Evolutionary conservation across 2,329 filamentous ascomycete genomes (phyloP).

Genomic region (Epichloe sp.): DNA sequence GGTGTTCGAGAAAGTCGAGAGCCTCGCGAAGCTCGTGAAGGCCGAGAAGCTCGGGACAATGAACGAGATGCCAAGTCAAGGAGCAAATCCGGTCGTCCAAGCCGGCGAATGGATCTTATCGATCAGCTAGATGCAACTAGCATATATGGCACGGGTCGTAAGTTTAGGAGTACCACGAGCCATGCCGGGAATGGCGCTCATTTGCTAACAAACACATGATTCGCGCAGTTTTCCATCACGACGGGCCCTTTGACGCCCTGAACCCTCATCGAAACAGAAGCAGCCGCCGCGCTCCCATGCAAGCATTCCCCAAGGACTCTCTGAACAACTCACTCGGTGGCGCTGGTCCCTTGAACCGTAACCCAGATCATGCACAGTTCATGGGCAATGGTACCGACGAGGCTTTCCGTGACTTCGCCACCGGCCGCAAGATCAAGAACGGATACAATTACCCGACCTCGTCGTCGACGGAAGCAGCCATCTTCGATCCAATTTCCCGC

Average conservation of each 20-base stretch:
- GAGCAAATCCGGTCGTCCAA: constrained; percentile 34
- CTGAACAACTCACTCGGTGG: constrained; percentile 87
- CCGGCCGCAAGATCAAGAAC: constrained; percentile 20
- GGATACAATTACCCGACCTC: constrained; percentile 8
- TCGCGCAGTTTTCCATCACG: constrained; percentile 81
- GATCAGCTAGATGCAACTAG: constrained; percentile 94
- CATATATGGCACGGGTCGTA: constrained; percentile 85
- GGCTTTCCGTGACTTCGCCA: constrained; percentile 69
- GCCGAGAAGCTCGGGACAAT: constrained; percentile 35
- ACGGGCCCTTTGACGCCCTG: constrained; percentile 92
- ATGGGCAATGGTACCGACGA: constrained; percentile 71
- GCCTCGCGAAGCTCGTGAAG: constrained; percentile 13
- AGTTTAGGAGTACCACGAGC: constrained; percentile 23
- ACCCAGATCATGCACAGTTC: constrained; percentile 76
- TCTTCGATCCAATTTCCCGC: constrained; percentile 57
- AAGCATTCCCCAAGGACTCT: constrained; percentile 86
- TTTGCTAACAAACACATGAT: neutral
- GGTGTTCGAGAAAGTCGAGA: constrained; percentile 5
- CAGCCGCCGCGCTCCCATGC: constrained; percentile 78
- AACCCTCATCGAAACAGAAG: constrained; percentile 88
- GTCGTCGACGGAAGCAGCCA: constrained; percentile 28
- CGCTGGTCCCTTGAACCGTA: constrained; percentile 66
- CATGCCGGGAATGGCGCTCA: neutral
- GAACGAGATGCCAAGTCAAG: constrained; percentile 25
- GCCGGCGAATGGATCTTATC: constrained; percentile 66